These are phyloP conservation scores for Cryomyces antarcticus DNA, from an alignment of 495 filamentous ascomycete genomes.

Conservation along the genomic window DNA sequence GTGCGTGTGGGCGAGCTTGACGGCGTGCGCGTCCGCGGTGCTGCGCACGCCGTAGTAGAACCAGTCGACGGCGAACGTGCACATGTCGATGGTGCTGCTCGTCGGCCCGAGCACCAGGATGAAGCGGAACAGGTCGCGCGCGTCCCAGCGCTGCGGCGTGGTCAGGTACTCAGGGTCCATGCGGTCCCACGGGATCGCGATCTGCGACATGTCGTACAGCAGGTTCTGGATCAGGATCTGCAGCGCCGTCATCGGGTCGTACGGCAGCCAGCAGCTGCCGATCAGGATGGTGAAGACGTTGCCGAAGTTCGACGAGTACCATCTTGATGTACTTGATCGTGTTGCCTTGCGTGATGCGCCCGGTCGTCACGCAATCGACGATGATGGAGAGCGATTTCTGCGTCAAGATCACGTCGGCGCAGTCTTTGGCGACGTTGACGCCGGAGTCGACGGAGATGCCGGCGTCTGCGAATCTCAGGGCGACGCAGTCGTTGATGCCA, in stretches of 20 bases:
- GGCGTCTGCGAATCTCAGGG: constrained; percentile 58
- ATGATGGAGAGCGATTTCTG: background rate
- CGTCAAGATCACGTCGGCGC: background rate
- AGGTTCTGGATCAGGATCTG: constrained; percentile 2
- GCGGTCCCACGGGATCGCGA: constrained; percentile 1
- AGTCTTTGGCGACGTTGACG: constrained; percentile 48
- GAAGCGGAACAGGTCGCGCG: background rate
- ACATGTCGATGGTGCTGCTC: constrained; percentile 1
- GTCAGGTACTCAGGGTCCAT: background rate
- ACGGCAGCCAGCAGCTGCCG: constrained; percentile 1
- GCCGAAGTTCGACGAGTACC: constrained; percentile 1
- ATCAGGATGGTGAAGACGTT: constrained; percentile 1
- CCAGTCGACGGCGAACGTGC: constrained; percentile 1
- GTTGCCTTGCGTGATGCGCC: constrained; percentile 1
- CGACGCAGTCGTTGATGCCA: constrained; percentile 77
- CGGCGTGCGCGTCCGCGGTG: background rate
- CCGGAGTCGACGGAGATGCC: constrained; percentile 71
- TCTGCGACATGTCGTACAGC: constrained; percentile 1
- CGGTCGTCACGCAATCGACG: background rate
- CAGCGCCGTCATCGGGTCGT: background rate
- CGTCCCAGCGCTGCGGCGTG: background rate
- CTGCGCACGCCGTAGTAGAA: background rate
- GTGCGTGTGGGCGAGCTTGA: background rate
- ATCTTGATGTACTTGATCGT: constrained; percentile 2
- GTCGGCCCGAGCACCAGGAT: background rate